A percentile compares a stretch with the other conserved stretches of the same genome.
Conservation (phyloP, 306 rosid genomes). For the Glycyrrhiza uralensis region DNA sequence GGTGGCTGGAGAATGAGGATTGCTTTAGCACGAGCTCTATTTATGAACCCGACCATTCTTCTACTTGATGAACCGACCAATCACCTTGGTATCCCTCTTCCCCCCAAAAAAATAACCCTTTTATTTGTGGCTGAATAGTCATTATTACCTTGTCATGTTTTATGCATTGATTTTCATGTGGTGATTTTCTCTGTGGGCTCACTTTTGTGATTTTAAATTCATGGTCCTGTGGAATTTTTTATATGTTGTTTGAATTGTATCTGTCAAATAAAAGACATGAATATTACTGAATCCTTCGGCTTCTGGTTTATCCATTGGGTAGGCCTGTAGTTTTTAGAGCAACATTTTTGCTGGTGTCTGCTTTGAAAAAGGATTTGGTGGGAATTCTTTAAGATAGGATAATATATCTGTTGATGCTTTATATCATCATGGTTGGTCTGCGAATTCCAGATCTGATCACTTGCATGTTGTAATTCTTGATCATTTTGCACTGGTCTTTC, state of each 20-base stretch:
- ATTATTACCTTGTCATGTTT: background rate
- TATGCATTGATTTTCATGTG: background rate
- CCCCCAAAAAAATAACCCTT: background rate
- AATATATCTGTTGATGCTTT: background rate
- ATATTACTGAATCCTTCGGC: background rate
- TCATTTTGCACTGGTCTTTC: background rate
- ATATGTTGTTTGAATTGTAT: background rate
- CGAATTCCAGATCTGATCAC: background rate
- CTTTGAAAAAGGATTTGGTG: background rate
- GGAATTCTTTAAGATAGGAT: background rate
- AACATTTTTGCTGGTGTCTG: background rate
- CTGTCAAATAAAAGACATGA: background rate
- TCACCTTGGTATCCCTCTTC: constrained; percentile 68
- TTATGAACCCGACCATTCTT: constrained; percentile 92
- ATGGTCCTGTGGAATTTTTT: background rate
- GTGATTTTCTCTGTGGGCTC: background rate
- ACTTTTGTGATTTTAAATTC: background rate
- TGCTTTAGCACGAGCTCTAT: constrained; percentile 91
- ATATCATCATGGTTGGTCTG: background rate
- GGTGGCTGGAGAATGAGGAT: constrained; percentile 99
- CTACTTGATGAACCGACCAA: constrained; percentile 97
- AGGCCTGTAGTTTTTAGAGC: background rate
- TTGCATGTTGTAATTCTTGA: background rate
- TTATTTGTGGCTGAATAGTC: background rate
- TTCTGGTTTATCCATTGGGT: background rate